Evolutionary conservation across 2,329 filamentous ascomycete species (phyloP).

Genomic region (Diaporthe humulicola): DNA sequence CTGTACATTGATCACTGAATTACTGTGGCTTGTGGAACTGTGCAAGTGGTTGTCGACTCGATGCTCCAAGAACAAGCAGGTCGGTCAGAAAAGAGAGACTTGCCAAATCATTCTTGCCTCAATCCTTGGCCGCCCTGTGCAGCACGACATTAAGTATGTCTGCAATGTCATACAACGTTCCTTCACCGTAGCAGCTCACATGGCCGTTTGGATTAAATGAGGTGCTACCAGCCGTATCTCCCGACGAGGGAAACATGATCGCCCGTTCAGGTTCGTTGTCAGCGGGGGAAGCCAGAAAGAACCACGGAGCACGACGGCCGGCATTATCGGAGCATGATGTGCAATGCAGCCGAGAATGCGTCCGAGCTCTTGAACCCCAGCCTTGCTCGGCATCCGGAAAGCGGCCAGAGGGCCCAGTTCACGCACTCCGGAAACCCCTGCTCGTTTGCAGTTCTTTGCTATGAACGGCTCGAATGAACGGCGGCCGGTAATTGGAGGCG

Average conservation of each 20-base stretch:
- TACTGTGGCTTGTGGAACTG: neutral
- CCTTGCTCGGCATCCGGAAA: constrained; percentile 4
- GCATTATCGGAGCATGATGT: neutral
- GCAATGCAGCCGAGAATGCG: neutral
- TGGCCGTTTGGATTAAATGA: neutral
- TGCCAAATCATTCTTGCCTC: no score
- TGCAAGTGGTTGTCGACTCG: neutral
- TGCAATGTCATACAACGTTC: no score
- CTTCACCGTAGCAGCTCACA: neutral
- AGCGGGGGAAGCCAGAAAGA: neutral
- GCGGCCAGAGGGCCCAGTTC: neutral
- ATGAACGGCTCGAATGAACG: neutral
- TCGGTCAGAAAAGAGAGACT: neutral
- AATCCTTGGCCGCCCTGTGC: neutral
- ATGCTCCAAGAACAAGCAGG: no score
- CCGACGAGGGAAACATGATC: neutral
- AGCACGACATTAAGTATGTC: neutral
- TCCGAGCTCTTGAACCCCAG: neutral
- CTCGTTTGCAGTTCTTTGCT: neutral
- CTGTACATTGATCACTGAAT: no score
- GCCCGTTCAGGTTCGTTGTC: neutral
- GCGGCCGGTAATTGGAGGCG: constrained; percentile 11
- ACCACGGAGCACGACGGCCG: neutral
- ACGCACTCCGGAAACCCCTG: neutral
- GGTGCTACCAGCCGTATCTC: neutral